phyloP scores from a whole-genome alignment of 495 filamentous ascomycete species.

The Patellaria atrata region DNA sequence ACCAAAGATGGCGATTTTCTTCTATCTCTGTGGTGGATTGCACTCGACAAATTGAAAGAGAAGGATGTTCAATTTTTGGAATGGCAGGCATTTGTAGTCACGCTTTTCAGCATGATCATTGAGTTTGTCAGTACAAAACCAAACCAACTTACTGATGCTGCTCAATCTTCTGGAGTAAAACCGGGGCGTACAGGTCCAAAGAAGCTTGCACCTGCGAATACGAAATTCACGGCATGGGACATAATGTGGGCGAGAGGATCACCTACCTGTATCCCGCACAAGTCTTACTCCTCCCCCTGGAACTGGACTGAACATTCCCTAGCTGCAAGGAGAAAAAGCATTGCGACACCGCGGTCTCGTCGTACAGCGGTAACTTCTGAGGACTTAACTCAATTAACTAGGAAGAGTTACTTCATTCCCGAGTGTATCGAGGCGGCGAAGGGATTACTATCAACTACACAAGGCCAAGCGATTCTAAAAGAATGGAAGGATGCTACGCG shows the following conservation, averaged over 20 bases:
- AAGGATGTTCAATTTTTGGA: constrained; percentile 40
- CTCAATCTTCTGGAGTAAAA: constrained; percentile 4
- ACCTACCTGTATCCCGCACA: too few relatives aligned
- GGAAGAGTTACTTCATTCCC: constrained; percentile 7
- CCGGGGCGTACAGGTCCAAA: too few relatives aligned
- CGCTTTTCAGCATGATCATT: constrained; percentile 47
- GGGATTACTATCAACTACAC: too few relatives aligned
- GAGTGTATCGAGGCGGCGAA: constrained; percentile 7
- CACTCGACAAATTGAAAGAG: constrained; percentile 47
- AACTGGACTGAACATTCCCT: too few relatives aligned
- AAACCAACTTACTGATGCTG: constrained; percentile 1
- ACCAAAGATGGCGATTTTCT: constrained; percentile 48
- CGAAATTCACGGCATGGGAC: constrained; percentile 12
- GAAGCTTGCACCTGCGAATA: too few relatives aligned
- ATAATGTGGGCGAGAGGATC: constrained; percentile 13
- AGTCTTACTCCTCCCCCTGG: too few relatives aligned
- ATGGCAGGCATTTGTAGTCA: constrained; percentile 64
- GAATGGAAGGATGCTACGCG: too few relatives aligned
- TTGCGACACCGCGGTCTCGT: too few relatives aligned
- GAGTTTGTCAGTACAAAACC: constrained; percentile 20
- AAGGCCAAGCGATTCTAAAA: too few relatives aligned
- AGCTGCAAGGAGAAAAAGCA: too few relatives aligned
- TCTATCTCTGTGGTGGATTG: constrained; percentile 60
- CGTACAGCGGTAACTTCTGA: too few relatives aligned
- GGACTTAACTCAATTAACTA: neutral